These are phyloP conservation scores for Mycena olivaceomarginata DNA, from an alignment of 768 basidiomycete species.

Conservation along the genomic window DNA sequence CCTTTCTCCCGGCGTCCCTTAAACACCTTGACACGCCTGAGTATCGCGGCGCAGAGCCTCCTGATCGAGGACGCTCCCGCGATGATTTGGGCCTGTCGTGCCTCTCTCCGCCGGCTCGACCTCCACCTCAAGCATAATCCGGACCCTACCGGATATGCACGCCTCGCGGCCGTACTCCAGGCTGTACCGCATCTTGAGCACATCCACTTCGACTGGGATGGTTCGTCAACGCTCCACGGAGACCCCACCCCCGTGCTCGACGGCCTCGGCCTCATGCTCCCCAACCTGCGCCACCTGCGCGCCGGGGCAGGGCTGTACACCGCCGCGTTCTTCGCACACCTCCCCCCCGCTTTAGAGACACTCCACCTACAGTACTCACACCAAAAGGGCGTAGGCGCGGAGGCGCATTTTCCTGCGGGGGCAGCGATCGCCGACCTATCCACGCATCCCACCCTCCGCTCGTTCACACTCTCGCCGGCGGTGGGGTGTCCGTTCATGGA, in stretches of 20 bases:
- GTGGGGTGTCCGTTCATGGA: not conserved
- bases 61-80: not conserved
- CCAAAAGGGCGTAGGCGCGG: not conserved
- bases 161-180: not conserved
- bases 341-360: not conserved
- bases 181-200: not conserved
- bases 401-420: not conserved
- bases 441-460: not conserved
- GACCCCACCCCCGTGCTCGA: not conserved
- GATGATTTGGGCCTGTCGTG: not conserved
- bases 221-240: not conserved
- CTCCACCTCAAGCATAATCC: not conserved
- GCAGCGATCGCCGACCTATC: not conserved
- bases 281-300: not conserved
- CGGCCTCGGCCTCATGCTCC: not conserved
- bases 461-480: not conserved
- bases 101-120: slow-evolving; percentile 1
- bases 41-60: not conserved
- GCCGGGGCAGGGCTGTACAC: not conserved
- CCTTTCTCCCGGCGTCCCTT: not conserved
- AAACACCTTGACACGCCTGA: not conserved
- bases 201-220: not conserved
- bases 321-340: not conserved
- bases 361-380: not conserved
- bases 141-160: not conserved